Base-by-base conservation (phyloP, 768 basidiomycete species). In the Pisolithus orientalis region DNA sequence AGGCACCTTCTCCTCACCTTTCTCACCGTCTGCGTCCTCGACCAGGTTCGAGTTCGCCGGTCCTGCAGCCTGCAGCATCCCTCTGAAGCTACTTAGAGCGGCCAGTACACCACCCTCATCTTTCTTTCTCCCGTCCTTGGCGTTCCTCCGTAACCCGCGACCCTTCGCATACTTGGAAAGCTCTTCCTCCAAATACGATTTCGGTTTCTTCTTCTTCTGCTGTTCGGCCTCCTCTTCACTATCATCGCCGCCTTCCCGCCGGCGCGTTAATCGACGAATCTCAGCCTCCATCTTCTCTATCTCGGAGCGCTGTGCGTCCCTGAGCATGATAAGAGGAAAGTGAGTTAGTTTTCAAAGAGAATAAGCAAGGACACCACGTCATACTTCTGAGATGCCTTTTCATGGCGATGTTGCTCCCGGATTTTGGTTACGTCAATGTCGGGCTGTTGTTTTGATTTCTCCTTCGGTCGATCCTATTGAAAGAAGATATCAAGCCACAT, bases 251-350 rank as follows among this genome's bases (percentile, higher is more conserved):
- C 75, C 74, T 27, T 75, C 78, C 8, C 78, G 79, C 40, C 75
- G 77, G 55, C 83, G 82, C 28, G 81, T 75, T 6, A 95, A 80
- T 55, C 80, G 85, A 25, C 90, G 85, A 51, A 97, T 87, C 43
- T 92, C 88, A 6, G 82, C 83, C 67, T 97, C 91, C 84, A 97
- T 90, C 60, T 80, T 85, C 59, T 84, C 85, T 47, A 96, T 90
- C 65, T 93, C 84, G 6, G 81, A 74, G 62, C 85, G 80, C 21
- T 88, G 86, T 10, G 78, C 69, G 32, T 76, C 75, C 49, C 87
- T 92, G 53, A 4, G 44, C 34, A 28, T 5, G 21, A 46, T 46
- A 53, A 39, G 21, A 21, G 21, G 21, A 21, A 21, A 21, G 24
- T 37, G 32, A 31, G 5, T 37, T 4, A 47, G 32, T 28, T 7